Base-by-base conservation (phyloP, 208 protist genomes). In the Leishmania braziliensis region DNA sequence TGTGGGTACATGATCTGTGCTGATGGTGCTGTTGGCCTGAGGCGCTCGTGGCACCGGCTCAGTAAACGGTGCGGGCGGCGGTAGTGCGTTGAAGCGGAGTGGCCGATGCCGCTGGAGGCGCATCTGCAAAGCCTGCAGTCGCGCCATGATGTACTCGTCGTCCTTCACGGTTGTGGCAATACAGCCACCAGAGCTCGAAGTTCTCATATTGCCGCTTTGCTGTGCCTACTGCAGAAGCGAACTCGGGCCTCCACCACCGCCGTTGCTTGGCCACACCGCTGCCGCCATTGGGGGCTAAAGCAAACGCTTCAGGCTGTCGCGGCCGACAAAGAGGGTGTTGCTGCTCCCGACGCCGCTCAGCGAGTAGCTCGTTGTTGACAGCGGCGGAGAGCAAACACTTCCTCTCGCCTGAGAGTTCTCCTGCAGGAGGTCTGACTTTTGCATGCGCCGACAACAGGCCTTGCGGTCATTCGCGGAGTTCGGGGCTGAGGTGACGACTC, bases 121-220 rank as follows among this genome's bases (percentile, higher is more conserved):
- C 69, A 80, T 80, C 72, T 88, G 80, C 29, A 88, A 12, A 50
- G 79, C 75, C 29, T 82, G 73, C 20, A 81, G 77, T 1, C 62
- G 72, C 36, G 82, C 56, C 63, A 88, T 77, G 16, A 83, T 65
- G 56, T 80, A 80, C 56, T 56, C 70, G 23, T 43, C 65, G 26
- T 75, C 82, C 4, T 65, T 9, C 23, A 66, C 53, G 43, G 14
- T 18, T 23, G 23, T 12, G 36, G 3, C 23, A 33, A 2, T 56
- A 12, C 62, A 20, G 62, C 29, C 36, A 29, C 56, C 8, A 71
- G 60, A 5, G 60, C 10, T 36, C 60, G n/a, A 23, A n/a, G 56
- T 62, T 62, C 23, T 54, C 26, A 43, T 39, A 48, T 56, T 9
- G 78, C 46, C 71, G 53, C 29, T 77, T 56, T 60, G 23, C 5